Evolutionary conservation across 2,329 filamentous ascomycete species (phyloP).

Genomic region (Fusarium euwallaceae): DNA sequence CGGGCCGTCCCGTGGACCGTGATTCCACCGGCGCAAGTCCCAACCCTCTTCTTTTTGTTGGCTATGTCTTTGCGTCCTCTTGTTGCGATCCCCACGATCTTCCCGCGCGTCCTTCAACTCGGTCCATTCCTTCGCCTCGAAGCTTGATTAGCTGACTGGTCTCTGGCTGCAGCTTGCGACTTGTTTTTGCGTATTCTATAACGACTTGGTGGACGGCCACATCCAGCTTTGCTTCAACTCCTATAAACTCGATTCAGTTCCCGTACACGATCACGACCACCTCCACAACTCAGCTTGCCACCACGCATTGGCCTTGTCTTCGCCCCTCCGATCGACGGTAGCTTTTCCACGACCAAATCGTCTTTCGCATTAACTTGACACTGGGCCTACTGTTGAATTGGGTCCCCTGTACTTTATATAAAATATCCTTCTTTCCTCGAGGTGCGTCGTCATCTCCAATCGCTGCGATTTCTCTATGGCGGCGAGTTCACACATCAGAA

Average conservation of each 20-base stretch:
- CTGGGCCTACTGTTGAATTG: slow-evolving; percentile 4
- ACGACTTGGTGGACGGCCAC: slow-evolving; percentile 12
- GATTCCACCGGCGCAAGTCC: slow-evolving; percentile 17
- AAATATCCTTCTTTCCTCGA: slow-evolving; percentile 10
- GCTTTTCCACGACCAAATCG: slow-evolving; percentile 18
- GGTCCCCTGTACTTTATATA: background rate
- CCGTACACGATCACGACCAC: slow-evolving; percentile 15
- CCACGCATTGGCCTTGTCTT: slow-evolving; percentile 17
- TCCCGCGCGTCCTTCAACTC: background rate
- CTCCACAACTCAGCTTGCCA: slow-evolving; percentile 14
- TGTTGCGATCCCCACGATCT: background rate
- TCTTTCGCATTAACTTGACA: slow-evolving; percentile 24
- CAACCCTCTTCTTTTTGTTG: slow-evolving; percentile 23
- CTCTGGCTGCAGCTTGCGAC: slow-evolving; percentile 17
- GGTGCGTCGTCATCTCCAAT: slow-evolving; percentile 9
- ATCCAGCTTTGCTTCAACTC: slow-evolving; percentile 16
- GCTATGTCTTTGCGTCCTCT: slow-evolving; percentile 2
- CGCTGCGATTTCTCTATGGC: background rate
- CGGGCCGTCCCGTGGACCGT: slow-evolving; percentile 26
- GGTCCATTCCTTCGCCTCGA: background rate
- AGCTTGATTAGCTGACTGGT: slow-evolving; percentile 10
- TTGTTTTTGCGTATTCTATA: slow-evolving; percentile 15
- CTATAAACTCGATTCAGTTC: slow-evolving; percentile 2
- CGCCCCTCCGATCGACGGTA: slow-evolving; percentile 12
- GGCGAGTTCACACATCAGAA: background rate